Conservation (phyloP, 371 early-diverging fungal genomes). For the Mucor indicus region DNA sequence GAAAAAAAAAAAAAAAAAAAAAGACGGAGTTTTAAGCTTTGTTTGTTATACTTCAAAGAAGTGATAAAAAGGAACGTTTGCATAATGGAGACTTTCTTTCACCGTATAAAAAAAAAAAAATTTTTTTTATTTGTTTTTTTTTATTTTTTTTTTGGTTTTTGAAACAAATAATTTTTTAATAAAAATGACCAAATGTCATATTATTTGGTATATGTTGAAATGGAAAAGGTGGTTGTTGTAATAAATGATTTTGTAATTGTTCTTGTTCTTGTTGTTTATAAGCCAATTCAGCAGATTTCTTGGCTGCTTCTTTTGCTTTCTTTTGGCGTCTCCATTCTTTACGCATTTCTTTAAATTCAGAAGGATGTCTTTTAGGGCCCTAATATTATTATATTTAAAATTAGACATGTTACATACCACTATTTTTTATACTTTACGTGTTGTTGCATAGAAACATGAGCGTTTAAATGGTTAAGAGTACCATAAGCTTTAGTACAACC, state of each 20-base stretch:
- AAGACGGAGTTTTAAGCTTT: no score
- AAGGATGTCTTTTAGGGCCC: slow-evolving; percentile 47
- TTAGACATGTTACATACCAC: not conserved
- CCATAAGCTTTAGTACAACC: slow-evolving; percentile 72
- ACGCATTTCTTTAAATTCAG: slow-evolving; percentile 67
- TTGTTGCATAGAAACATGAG: slow-evolving; percentile 73
- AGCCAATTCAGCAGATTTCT: slow-evolving; percentile 22
- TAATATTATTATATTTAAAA: slow-evolving; percentile 3
- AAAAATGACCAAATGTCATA: no score
- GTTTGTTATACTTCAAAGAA: no score
- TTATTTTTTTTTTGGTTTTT: not conserved
- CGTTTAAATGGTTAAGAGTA: slow-evolving; percentile 72
- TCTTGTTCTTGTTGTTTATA: slow-evolving; percentile 13
- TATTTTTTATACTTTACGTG: slow-evolving; percentile 42
- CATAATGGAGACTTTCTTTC: no score
- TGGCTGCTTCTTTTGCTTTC: slow-evolving; percentile 29
- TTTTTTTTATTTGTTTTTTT: not conserved
- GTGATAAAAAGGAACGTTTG: no score
- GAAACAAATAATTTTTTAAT: no score
- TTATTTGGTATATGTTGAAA: no score
- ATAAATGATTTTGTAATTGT: not conserved
- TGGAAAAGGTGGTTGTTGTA: not conserved
- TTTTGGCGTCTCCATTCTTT: slow-evolving; percentile 49
- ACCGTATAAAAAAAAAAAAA: not conserved
- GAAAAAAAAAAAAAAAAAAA: no score